These are phyloP conservation scores for Bondarzewia mesenterica DNA, from an alignment of 1,284 basidiomycete species.

Conservation along the genomic window DNA sequence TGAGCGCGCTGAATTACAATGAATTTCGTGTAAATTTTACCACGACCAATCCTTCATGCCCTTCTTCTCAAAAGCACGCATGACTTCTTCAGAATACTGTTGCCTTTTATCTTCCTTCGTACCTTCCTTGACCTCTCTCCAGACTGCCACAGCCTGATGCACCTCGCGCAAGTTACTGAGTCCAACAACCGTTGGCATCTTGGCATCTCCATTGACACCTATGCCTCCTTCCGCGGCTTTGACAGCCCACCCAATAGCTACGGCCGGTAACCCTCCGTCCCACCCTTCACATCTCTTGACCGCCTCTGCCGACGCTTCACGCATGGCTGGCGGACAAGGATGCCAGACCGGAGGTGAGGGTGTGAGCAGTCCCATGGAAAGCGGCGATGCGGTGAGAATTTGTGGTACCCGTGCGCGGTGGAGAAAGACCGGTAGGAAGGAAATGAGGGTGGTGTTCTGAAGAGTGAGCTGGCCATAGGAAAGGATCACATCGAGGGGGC, in stretches of 20 bases:
- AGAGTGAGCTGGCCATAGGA: constrained; percentile 85
- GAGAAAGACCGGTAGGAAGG: constrained; percentile 56
- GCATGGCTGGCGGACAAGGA: constrained; percentile 59
- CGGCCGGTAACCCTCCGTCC: constrained; percentile 49
- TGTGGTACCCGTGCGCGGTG: constrained; percentile 60
- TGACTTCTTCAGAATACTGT: constrained; percentile 38
- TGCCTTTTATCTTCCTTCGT: constrained; percentile 31
- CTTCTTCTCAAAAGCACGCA: constrained; percentile 40
- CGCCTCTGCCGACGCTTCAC: constrained; percentile 32
- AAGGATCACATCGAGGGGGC: constrained; percentile 74
- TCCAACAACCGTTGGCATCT: constrained; percentile 67
- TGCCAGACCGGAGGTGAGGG: constrained; percentile 75
- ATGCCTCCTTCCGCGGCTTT: constrained; percentile 31
- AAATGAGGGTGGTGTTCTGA: constrained; percentile 65
- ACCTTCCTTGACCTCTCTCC: constrained; percentile 47
- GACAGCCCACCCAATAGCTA: constrained; percentile 73
- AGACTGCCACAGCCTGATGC: constrained; percentile 62
- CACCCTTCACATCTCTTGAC: constrained; percentile 20
- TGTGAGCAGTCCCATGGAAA: constrained; percentile 88
- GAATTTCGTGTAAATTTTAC: not conserved
- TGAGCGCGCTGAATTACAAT: not conserved
- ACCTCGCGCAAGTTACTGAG: constrained; percentile 67
- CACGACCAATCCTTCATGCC: constrained; percentile 37
- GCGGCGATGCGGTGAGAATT: constrained; percentile 80
- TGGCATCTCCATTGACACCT: constrained; percentile 15